Percentiles rank a stretch among this genome's conserved stretches.
Conservation (phyloP, 1,284 basidiomycete species). For the Chondrostereum purpureum region DNA sequence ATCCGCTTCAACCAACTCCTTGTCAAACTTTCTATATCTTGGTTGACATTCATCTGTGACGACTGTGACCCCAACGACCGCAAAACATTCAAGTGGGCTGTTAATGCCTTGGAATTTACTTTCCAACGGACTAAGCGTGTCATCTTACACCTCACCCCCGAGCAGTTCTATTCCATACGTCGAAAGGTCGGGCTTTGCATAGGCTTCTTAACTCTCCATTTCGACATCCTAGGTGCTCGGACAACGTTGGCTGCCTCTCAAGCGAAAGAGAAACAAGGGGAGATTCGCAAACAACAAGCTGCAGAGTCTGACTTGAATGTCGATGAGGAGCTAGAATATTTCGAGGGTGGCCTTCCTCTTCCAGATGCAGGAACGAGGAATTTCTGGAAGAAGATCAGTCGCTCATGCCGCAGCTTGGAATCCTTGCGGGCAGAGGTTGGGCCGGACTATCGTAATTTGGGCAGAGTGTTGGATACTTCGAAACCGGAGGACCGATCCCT, state of each 20-base stretch:
- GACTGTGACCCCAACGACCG: constrained; percentile 96
- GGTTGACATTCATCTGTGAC: constrained; percentile 98
- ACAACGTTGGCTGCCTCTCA: constrained; percentile 83
- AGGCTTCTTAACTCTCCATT: constrained; percentile 93
- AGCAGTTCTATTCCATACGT: constrained; percentile 85
- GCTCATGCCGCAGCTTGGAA: constrained; percentile 61
- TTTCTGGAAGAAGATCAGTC: constrained; percentile 66
- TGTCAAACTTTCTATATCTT: constrained; percentile 87
- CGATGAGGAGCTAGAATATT: constrained; percentile 27
- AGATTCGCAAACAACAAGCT: constrained; percentile 58
- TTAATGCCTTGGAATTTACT: constrained; percentile 93
- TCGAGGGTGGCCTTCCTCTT: constrained; percentile 34
- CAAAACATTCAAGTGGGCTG: constrained; percentile 98
- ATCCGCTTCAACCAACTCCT: constrained; percentile 78
- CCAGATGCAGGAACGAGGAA: constrained; percentile 60
- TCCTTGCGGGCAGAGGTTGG: constrained; percentile 52
- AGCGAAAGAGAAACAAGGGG: constrained; percentile 81
- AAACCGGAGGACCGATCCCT: constrained; percentile 88
- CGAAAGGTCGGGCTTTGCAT: constrained; percentile 95
- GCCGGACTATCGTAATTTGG: constrained; percentile 69
- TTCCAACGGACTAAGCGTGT: constrained; percentile 86
- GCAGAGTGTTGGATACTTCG: constrained; percentile 87
- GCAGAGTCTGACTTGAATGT: constrained; percentile 42
- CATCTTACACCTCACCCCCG: constrained; percentile 84
- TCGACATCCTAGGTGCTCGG: constrained; percentile 94